Conservation (phyloP, 495 filamentous ascomycete genomes). For the Penicillium macrosclerotiorum region DNA sequence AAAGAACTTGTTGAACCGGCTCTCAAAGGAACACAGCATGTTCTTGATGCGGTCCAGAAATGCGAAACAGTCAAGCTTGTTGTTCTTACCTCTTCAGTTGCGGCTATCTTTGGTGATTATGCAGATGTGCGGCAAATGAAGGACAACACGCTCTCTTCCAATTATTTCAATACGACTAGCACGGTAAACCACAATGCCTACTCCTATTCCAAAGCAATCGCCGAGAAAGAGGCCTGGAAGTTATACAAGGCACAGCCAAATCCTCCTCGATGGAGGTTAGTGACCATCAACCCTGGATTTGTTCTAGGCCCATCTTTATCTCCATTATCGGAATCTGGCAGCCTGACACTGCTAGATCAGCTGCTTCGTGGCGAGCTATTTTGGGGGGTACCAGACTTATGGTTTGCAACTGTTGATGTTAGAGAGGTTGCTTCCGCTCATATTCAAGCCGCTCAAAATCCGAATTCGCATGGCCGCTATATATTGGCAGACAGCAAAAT, state of each 20-base stretch:
- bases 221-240: conserved; percentile 22
- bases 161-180: conserved; percentile 22
- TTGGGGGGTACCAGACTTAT: conserved; percentile 11
- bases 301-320: conserved; percentile 19
- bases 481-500: conserved; percentile 10
- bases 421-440: conserved; percentile 16
- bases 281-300: conserved; percentile 20
- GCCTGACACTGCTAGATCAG: conserved; percentile 16
- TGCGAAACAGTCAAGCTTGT: conserved; percentile 16
- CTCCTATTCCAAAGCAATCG: conserved; percentile 18
- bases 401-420: conserved; percentile 14
- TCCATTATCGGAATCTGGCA: conserved; percentile 16
- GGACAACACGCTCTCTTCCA: conserved; percentile 12
- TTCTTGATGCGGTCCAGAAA: conserved; percentile 18
- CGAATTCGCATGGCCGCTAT: conserved; percentile 12
- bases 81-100: conserved; percentile 18
- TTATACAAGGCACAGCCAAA: conserved; percentile 8
- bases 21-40: conserved; percentile 19
- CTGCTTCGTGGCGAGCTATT: conserved; percentile 8
- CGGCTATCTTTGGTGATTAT: conserved; percentile 18
- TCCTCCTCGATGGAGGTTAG: conserved; percentile 11
- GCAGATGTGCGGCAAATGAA: conserved; percentile 18
- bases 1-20: conserved; percentile 20
- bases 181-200: conserved; percentile 14
- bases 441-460: conserved; percentile 7